Base-by-base conservation (phyloP, 164 flowering plant species). In the Nymphaea thermarum region DNA sequence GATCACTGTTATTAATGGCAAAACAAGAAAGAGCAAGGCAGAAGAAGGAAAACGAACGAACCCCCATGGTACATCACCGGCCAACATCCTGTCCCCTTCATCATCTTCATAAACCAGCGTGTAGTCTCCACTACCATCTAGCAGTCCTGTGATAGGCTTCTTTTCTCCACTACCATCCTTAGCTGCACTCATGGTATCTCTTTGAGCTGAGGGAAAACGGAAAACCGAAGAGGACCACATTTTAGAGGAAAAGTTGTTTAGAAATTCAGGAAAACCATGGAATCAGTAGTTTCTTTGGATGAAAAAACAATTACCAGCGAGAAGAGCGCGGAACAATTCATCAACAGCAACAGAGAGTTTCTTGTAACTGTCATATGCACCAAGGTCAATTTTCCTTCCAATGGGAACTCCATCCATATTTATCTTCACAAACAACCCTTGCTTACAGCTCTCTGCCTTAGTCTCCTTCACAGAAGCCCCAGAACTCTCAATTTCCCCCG, bases 391-490 rank as follows among this genome's bases (percentile, higher is more conserved):
- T 78, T 94, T 94, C 65, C 99, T 83, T 42, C 99, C 99, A 64
- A 94, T 94, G 7, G 96, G 99, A 5, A 94, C 83, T 60, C 99
- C 98, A 77, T 95, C 98, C 99, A 95, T 95, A 67, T 94, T 94
- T 68, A 94, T 89, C 82, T 94, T 94, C 67, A 91, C 95, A 78
- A 92, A 90, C 61, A 80, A 44, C 41, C 88, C 87, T 73, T 83
- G 88, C 6, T 62, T 60, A 53, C 68, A 41, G 16, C 45, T 73
- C 62, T 83, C 86, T 4, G 75, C 73, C 60, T 17, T 71, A 79
- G 14, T 42, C 63, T 71, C 80, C 82, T 65, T 74, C 73, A 15
- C 72, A 79, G 3, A 84, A 64, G 47, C 80, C 91, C 15, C 83
- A 25, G 36, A 6, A 36, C 36, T n/a, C 42, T 61, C 36, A 6